phyloP scores from a whole-genome alignment of 192 early-diverging fungal genomes.

The Pilobolus umbonatus region DNA sequence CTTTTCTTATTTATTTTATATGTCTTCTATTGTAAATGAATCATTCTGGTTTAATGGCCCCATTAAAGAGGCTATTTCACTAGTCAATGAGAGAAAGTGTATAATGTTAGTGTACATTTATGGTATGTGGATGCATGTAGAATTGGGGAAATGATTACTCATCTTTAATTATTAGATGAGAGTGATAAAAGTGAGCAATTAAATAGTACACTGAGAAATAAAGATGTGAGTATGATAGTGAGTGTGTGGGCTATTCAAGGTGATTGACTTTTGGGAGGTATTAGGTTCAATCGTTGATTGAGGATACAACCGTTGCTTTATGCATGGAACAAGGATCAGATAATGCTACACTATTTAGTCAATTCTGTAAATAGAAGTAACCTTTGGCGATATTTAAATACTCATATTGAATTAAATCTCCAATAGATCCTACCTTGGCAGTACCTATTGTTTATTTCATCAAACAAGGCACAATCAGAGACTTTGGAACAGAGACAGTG shows the following conservation, averaged over 20 bases:
- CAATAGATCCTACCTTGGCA: slow-evolving; percentile 14
- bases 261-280: no score
- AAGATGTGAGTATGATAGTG: not conserved
- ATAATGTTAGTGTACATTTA: slow-evolving; percentile 25
- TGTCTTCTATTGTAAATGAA: no score
- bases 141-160: no score
- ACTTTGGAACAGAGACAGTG: slow-evolving; percentile 14
- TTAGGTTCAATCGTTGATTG: slow-evolving; percentile 6
- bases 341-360: slow-evolving; percentile 25
- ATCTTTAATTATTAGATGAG: slow-evolving; percentile 13
- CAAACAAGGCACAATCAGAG: slow-evolving; percentile 24
- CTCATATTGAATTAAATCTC: not conserved
- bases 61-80: slow-evolving; percentile 15
- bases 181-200: slow-evolving; percentile 7
- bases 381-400: no score
- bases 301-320: slow-evolving; percentile 12
- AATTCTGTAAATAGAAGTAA: slow-evolving; percentile 21
- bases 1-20: no score
- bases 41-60: slow-evolving; percentile 32
- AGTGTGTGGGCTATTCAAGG: no score
- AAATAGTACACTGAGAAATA: not conserved
- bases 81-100: slow-evolving; percentile 22
- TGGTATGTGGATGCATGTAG: slow-evolving; percentile 15
- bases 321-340: slow-evolving; percentile 17
- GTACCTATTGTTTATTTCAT: slow-evolving; percentile 29